Conservation (phyloP, 2,329 filamentous ascomycete genomes). For the Rhynchosporium secalis region DNA sequence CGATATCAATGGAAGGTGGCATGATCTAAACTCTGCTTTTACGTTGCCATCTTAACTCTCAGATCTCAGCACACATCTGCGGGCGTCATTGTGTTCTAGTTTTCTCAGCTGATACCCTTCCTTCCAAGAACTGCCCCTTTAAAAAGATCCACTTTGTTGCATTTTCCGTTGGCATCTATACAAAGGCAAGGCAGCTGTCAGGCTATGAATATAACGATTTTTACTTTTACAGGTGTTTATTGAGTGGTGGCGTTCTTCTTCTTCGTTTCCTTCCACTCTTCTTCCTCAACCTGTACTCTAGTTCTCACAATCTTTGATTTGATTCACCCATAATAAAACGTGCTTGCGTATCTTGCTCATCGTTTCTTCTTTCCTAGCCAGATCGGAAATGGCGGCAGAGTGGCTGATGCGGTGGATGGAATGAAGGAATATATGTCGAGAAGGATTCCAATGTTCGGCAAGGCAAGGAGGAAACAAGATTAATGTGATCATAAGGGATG, state of each 20-base stretch:
- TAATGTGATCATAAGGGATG: slow-evolving; percentile 21
- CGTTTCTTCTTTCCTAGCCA: not conserved
- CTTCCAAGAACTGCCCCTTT: slow-evolving; percentile 15
- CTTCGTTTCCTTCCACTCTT: slow-evolving; percentile 14
- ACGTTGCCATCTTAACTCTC: not conserved
- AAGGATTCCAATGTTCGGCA: not conserved
- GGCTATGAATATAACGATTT: slow-evolving; percentile 25
- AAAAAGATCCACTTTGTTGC: slow-evolving; percentile 16
- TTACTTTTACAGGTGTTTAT: slow-evolving; percentile 1
- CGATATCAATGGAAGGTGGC: slow-evolving; percentile 34
- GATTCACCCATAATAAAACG: slow-evolving; percentile 20
- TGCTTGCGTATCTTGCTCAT: slow-evolving; percentile 22
- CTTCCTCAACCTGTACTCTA: slow-evolving; percentile 32
- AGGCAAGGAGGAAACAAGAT: not conserved
- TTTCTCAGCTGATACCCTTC: slow-evolving; percentile 33
- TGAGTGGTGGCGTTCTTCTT: not conserved
- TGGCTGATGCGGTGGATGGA: not conserved
- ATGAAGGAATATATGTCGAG: not conserved
- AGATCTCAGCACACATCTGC: slow-evolving; percentile 17
- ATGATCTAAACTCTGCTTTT: slow-evolving; percentile 36
- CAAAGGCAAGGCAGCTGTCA: slow-evolving; percentile 14
- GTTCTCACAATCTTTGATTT: slow-evolving; percentile 36
- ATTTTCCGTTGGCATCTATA: slow-evolving; percentile 22
- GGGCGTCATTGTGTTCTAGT: slow-evolving; percentile 22
- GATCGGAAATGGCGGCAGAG: not conserved